Conservation (phyloP, 2,329 filamentous ascomycete genomes). For the Ceratocystiopsis minuta region DNA sequence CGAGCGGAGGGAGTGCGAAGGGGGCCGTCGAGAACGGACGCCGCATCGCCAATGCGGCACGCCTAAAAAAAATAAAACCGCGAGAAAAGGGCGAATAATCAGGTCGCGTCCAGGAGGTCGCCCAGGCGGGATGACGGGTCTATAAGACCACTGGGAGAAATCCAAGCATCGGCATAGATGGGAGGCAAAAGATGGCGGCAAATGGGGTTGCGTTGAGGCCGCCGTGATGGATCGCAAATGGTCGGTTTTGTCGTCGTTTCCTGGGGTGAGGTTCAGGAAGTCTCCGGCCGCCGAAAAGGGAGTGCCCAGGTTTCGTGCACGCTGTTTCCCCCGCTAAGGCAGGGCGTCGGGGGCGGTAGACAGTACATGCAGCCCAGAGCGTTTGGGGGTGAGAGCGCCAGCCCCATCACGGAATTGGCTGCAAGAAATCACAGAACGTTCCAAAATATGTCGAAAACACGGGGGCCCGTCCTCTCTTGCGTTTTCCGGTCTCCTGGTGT, state of each 20-base stretch:
- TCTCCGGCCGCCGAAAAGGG: too few species aligned
- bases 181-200: conserved; percentile 19
- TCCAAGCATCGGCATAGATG: conserved; percentile 37
- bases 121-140: conserved; percentile 24
- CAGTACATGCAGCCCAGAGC: too few species aligned
- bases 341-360: too few species aligned
- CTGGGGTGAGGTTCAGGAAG: conserved; percentile 9
- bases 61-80: neutral
- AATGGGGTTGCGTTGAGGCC: conserved; percentile 23
- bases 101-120: conserved; percentile 32
- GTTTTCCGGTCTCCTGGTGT: too few species aligned
- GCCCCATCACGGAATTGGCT: too few species aligned
- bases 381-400: too few species aligned
- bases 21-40: conserved; percentile 2
- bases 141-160: conserved; percentile 32
- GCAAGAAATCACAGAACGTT: too few species aligned
- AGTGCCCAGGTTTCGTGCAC: too few species aligned
- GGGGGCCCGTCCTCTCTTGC: too few species aligned
- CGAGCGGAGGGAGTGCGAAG: conserved; percentile 22
- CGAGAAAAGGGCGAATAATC: conserved; percentile 16
- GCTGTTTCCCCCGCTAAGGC: too few species aligned
- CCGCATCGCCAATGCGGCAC: conserved; percentile 7
- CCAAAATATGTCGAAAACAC: too few species aligned
- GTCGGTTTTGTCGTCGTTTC: conserved; percentile 21
- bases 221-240: conserved; percentile 33